Base-by-base conservation (phyloP, 371 early-diverging fungal species). In the Mucor piriformis region DNA sequence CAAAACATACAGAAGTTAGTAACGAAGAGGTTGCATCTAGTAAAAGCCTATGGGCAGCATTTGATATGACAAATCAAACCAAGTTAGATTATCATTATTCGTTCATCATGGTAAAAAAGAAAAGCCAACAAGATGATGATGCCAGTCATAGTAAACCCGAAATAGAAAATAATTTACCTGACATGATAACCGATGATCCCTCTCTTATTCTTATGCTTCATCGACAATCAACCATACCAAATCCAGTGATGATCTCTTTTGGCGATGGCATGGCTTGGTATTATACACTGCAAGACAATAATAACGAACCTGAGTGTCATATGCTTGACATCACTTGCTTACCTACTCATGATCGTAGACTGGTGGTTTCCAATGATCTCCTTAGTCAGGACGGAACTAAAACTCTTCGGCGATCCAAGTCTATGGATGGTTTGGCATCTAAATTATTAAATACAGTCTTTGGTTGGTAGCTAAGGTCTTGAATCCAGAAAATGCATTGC, bases 41-140 rank as follows among this genome's bases (percentile, higher is more conserved):
- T 29, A n/a, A n/a, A n/a, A n/a, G 42, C 2, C 42, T 53, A 15
- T 60, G 60, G 60, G 27, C 53, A 13, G 60, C 60, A 25, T 60
- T 60, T 18, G 60, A 53, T n/a, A 52, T 60, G 11, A 52, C 32
- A 16, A 60, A 60, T 37, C 60, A 60, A 51, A 5, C 15, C 5
- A 60, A 46, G 20, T 29, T 60, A 18, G 60, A 60, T 46, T 11
- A 18, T 20, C 60, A 60, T 37, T 53, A 52, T 37, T 42, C n/a
- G 21, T 32, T 55, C 8, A 24, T 46, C 18, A 24, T 53, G 7
- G 8, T 13, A 20, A 18, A 51, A 27, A 15, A 43, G 20, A n/a
- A 27, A 25, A 6, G 18, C 15, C 37, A 52, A n/a, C 18, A 53
- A 5, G 24, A 38, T 11, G 16, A 51, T 10, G 18, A 34, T 7